Conservation (phyloP, 768 basidiomycete genomes). For the Pisolithus microcarpus region DNA sequence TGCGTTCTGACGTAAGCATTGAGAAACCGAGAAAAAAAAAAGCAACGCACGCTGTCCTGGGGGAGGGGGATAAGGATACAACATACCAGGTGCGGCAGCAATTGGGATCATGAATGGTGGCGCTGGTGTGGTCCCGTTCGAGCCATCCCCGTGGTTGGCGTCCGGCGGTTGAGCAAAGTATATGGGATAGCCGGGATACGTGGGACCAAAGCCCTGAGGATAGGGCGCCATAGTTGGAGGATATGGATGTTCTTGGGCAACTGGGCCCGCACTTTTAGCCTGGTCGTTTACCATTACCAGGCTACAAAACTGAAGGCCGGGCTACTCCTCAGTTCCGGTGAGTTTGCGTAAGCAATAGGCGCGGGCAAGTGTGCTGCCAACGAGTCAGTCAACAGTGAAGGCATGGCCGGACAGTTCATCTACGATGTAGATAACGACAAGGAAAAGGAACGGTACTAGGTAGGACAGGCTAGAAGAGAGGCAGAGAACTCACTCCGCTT, state of each 20-base stretch:
- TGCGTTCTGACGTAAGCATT: slow-evolving; percentile 15
- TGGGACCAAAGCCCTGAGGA: slow-evolving; percentile 18
- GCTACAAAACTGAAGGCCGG: slow-evolving; percentile 22
- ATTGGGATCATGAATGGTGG: slow-evolving; percentile 33
- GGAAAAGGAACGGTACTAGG: background rate
- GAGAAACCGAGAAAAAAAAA: background rate
- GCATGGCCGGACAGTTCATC: slow-evolving; percentile 3
- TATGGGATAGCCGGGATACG: slow-evolving; percentile 27
- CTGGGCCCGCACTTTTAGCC: slow-evolving; percentile 27
- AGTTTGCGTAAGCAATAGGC: slow-evolving; percentile 27
- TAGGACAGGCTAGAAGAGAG: slow-evolving; percentile 1
- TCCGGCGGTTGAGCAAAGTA: slow-evolving; percentile 28
- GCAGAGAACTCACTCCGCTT: slow-evolving; percentile 29
- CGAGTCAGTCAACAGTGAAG: slow-evolving; percentile 5
- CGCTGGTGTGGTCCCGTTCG: slow-evolving; percentile 21
- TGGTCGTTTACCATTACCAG: slow-evolving; percentile 27
- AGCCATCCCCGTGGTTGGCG: slow-evolving; percentile 27
- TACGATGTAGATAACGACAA: background rate
- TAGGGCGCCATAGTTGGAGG: slow-evolving; percentile 23
- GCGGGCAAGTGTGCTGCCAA: slow-evolving; percentile 12
- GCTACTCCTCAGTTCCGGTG: slow-evolving; percentile 13
- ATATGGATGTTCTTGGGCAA: slow-evolving; percentile 30
- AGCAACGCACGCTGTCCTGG: slow-evolving; percentile 29
- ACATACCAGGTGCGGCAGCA: slow-evolving; percentile 35
- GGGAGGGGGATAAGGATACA: slow-evolving; percentile 37